Conservation (phyloP, 805 yeast species). For the Saccharomycopsis olivae region DNA sequence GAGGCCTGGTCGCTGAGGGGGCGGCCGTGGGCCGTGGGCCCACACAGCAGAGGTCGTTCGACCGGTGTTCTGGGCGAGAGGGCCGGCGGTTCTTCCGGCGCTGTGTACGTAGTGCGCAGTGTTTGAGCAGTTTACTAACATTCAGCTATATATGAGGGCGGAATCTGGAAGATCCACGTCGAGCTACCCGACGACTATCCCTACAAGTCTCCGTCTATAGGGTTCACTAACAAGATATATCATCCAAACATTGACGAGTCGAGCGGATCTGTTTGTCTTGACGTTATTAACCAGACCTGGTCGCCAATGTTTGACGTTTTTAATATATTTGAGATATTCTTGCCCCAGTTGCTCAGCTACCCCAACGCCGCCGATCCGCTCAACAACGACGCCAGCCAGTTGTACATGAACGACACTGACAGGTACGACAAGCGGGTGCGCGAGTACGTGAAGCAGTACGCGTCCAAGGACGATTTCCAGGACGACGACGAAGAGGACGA, state of each 20-base stretch:
- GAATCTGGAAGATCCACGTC: constrained; percentile 83
- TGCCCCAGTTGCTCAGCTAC: constrained; percentile 84
- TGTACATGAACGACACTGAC: constrained; percentile 58
- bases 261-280: constrained; percentile 87
- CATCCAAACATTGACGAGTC: constrained; percentile 94
- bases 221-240: constrained; percentile 80
- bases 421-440: constrained; percentile 61
- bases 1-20: no score
- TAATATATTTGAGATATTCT: constrained; percentile 84
- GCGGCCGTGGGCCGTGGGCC: no score
- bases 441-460: constrained; percentile 64
- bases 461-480: constrained; percentile 33
- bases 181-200: constrained; percentile 95
- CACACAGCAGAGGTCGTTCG: no score
- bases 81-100: no score
- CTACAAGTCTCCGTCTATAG: constrained; percentile 90
- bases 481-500: constrained; percentile 38
- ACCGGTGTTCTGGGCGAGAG: no score
- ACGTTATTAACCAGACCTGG: constrained; percentile 97
- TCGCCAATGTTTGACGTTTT: constrained; percentile 91
- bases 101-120: no score
- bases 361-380: constrained; percentile 94
- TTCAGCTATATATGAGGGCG: constrained; percentile 74
- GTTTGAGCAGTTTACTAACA: no score
- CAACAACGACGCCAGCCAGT: constrained; percentile 78